Percentiles rank a stretch among this genome's conserved stretches.
Evolutionary conservation across 768 basidiomycete genomes (phyloP).

Genomic region (Aureoboletus auriporus): DNA sequence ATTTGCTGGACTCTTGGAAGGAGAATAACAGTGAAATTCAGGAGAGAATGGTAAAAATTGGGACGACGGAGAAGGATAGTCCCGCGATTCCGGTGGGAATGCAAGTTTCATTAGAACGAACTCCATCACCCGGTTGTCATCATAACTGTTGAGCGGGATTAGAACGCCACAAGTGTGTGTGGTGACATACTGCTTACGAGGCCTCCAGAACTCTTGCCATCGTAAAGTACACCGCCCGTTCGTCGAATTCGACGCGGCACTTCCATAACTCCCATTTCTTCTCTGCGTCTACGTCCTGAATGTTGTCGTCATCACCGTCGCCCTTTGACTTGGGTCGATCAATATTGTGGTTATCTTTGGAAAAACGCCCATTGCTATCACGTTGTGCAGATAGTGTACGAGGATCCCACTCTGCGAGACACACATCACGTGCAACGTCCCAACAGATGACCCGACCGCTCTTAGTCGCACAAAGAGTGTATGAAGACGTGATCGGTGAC

Average conservation of each 20-base stretch:
- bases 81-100: conserved; percentile 50
- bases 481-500: conserved; percentile 70
- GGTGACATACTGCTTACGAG: conserved; percentile 40
- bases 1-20: conserved; percentile 24
- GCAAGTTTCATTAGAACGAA: conserved; percentile 67
- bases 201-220: conserved; percentile 62
- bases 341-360: conserved; percentile 6
- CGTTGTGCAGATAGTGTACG: conserved; percentile 16
- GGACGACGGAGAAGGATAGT: conserved; percentile 20
- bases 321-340: conserved; percentile 8
- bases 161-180: not conserved
- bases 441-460: conserved; percentile 74
- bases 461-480: conserved; percentile 75
- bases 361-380: not conserved
- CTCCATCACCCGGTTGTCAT: conserved; percentile 63
- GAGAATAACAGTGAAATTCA: conserved; percentile 15
- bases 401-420: conserved; percentile 69
- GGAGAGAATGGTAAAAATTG: conserved; percentile 8
- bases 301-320: conserved; percentile 11
- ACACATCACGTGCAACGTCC: conserved; percentile 61
- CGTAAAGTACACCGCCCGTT: conserved; percentile 66
- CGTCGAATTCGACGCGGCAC: conserved; percentile 72
- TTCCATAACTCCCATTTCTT: conserved; percentile 72
- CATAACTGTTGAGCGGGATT: conserved; percentile 35
- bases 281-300: conserved; percentile 17